Evolutionary conservation across 2,329 filamentous ascomycete genomes (phyloP).

Genomic region (Emericellopsis atlantica): DNA sequence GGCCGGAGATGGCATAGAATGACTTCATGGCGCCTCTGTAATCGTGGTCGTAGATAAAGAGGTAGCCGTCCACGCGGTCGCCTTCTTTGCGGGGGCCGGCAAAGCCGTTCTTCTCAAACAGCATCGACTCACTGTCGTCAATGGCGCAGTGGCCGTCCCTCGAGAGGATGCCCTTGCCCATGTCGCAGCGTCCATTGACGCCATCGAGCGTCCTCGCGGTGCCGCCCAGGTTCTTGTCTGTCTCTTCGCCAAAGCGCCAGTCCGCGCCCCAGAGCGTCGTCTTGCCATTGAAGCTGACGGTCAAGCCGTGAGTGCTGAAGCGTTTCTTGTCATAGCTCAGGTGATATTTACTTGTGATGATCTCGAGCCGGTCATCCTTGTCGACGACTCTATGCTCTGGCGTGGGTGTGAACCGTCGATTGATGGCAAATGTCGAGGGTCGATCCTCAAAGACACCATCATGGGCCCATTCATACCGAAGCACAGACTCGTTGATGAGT

Average conservation of each 20-base stretch:
- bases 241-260: slow-evolving; percentile 40
- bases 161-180: slow-evolving; percentile 38
- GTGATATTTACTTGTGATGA: slow-evolving; percentile 41
- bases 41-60: slow-evolving; percentile 46
- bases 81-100: slow-evolving; percentile 32
- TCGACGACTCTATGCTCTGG: slow-evolving; percentile 35
- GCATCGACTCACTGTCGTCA: slow-evolving; percentile 42
- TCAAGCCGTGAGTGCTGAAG: slow-evolving; percentile 38
- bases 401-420: slow-evolving; percentile 26
- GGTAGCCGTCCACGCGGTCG: slow-evolving; percentile 41
- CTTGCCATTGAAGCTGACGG: slow-evolving; percentile 25
- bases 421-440: slow-evolving; percentile 47
- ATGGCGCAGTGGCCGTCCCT: slow-evolving; percentile 35
- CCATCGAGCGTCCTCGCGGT: slow-evolving; percentile 42
- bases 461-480: slow-evolving; percentile 50
- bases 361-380: slow-evolving; percentile 32
- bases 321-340: slow-evolving; percentile 44
- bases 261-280: slow-evolving; percentile 22
- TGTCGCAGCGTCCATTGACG: slow-evolving; percentile 32
- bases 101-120: slow-evolving; percentile 40
- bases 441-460: slow-evolving; percentile 50
- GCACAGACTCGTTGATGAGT: slow-evolving; percentile 38
- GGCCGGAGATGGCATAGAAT: slow-evolving; percentile 42
- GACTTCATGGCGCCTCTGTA: slow-evolving; percentile 39
- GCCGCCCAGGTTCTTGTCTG: slow-evolving; percentile 25